Base-by-base conservation (phyloP, 164 flowering plant species). In the Saururus chinensis region DNA sequence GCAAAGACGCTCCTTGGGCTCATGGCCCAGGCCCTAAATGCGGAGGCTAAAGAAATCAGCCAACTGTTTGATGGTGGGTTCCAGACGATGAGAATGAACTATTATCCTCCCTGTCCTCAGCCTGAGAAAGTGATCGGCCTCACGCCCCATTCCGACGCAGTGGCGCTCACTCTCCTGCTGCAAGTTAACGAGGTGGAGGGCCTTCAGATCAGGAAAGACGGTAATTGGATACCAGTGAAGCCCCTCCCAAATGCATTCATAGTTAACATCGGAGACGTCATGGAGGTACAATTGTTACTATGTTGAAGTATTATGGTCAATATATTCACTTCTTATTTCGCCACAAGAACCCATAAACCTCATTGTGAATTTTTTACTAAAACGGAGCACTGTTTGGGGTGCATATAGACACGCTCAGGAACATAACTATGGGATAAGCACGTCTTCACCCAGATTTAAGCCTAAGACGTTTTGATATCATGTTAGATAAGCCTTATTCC, bases 271-370 rank as follows among this genome's bases (percentile, higher is more conserved):
- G 87, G 84, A 1, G 82, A 82, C 23, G 24, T 70, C 40, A 56
- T 76, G 48, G 84, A 82, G 79, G 86, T 80, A 75, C 56, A 53
- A 30, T 30, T n/a, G n/a, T n/a, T n/a, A n/a, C n/a, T n/a, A n/a
- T n/a, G n/a, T n/a, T n/a, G n/a, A n/a, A n/a, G n/a, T n/a, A n/a
- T n/a, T n/a, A n/a, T n/a, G n/a, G n/a, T n/a, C n/a, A n/a, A n/a
- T n/a, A n/a, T n/a, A n/a, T n/a, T n/a, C n/a, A n/a, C n/a, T n/a
- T n/a, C n/a, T n/a, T n/a, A n/a, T n/a, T n/a, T n/a, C n/a, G n/a
- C n/a, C n/a, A n/a, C n/a, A n/a, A n/a, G n/a, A n/a, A n/a, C n/a
- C n/a, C n/a, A n/a, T n/a, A n/a, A n/a, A n/a, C n/a, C n/a, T n/a
- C n/a, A n/a, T n/a, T n/a, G n/a, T n/a, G n/a, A n/a, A n/a, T n/a